Evolutionary conservation across 805 yeast genomes (phyloP), one percentile per base, ranked within the genome.

Genomic region (Diddensiella santjacobensis): DNA sequence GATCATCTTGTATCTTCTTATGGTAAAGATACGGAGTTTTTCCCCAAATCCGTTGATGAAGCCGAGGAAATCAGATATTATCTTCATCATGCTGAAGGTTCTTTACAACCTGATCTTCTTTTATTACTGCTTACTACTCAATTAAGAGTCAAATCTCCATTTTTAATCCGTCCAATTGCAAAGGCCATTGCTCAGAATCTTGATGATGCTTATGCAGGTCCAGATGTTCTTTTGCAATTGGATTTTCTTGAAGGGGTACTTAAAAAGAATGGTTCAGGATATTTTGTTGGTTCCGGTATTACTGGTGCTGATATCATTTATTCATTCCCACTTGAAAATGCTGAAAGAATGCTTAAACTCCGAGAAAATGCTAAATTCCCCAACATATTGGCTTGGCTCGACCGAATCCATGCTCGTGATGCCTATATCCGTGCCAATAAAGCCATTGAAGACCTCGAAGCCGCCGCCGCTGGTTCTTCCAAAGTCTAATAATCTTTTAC

Each of bases 231-330:
- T 22, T 56, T 55, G 37, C 67, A 69, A 35, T 56, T 79, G 52
- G 62, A 61, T 3, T 71, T 61, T 51, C 59, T 80, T 42, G 80
- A 80, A 44, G 53, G 54, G 5, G 62, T 57, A 45, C 61, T 79
- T 31, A 55, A 58, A 42, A 65, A 71, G 44, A 79, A 73, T 57
- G 65, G 66, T 22, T 62, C 65, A 20, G 83, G 83, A 1, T 84
- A 66, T 64, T 65, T 82, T 23, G 85, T 80, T 44, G 84, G 86
- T 33, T 76, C 77, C 52, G 40, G 19, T 15, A 57, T 81, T 42
- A 70, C 81, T n/a, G 72, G 79, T 54, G 85, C 85, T 3, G 90
- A 84, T 62, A 72, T 84, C 46, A 72, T 81, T 45, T 62, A 79
- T 54, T 62, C 70, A 0, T 80, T 73, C 64, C 81, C 83, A 0